phyloP scores from a whole-genome alignment of 306 rosid genomes.

The Spatholobus suberectus region DNA sequence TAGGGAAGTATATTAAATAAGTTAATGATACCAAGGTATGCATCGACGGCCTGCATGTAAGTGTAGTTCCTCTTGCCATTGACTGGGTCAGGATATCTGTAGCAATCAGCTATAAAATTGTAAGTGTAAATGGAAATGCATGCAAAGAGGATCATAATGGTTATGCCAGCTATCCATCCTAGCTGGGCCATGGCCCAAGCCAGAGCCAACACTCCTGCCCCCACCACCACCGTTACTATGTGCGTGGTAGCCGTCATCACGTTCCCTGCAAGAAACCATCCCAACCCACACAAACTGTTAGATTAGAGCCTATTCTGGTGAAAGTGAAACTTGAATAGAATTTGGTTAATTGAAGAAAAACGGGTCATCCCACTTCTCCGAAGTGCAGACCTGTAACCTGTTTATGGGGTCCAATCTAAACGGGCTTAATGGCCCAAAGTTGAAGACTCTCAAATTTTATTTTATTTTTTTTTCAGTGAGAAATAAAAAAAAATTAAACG shows the following conservation, averaged over 20 bases:
- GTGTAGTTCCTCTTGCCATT: conserved; percentile 53
- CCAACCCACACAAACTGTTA: neutral
- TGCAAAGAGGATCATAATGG: conserved; percentile 37
- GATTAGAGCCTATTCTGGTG: neutral
- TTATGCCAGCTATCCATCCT: conserved; percentile 50
- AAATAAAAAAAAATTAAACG: no score
- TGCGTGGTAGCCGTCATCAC: conserved; percentile 45
- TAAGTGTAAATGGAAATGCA: conserved; percentile 48
- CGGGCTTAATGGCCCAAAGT: no score
- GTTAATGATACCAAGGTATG: conserved; percentile 39
- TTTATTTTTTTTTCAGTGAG: no score
- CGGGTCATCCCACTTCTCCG: neutral
- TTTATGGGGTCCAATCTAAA: no score
- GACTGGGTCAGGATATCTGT: conserved; percentile 45
- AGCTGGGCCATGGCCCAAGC: conserved; percentile 53
- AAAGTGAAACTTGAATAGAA: neutral
- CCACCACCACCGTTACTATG: conserved; percentile 51
- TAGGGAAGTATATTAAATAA: neutral
- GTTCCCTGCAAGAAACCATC: conserved; percentile 46
- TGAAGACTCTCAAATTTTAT: no score
- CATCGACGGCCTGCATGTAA: conserved; percentile 54
- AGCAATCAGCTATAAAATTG: conserved; percentile 55
- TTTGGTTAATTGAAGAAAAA: neutral
- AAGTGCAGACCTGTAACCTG: no score
- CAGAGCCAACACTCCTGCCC: conserved; percentile 54